Evolutionary conservation across 2,329 filamentous ascomycete species (phyloP).

Genomic region (Microascus cirrosus): DNA sequence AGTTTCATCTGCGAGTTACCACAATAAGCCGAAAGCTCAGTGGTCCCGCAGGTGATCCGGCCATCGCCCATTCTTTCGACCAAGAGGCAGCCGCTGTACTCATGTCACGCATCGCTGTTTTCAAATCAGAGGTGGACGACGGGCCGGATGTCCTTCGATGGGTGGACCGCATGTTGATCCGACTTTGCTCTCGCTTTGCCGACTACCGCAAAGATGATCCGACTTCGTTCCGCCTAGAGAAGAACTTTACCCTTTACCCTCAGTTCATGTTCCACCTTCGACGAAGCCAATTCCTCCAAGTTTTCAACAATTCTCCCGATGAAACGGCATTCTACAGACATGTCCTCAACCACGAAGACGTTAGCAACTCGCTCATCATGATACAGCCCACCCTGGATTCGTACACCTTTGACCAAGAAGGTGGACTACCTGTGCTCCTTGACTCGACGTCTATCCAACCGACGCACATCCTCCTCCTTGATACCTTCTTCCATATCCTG

Average conservation of each 20-base stretch:
- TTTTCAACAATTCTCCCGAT: slow-evolving; percentile 98
- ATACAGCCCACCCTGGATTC: slow-evolving; percentile 96
- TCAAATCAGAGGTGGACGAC: slow-evolving; percentile 97
- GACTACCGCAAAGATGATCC: slow-evolving; percentile 98
- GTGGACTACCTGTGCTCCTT: slow-evolving; percentile 82
- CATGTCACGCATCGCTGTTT: slow-evolving; percentile 98
- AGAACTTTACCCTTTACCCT: slow-evolving; percentile 97
- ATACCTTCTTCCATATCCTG: slow-evolving; percentile 98
- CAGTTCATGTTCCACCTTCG: slow-evolving; percentile 99
- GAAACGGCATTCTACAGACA: slow-evolving; percentile 99
- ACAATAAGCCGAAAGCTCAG: slow-evolving; percentile 87
- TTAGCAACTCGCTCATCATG: slow-evolving; percentile 95
- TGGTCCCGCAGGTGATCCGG: slow-evolving; percentile 86
- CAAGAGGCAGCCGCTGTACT: slow-evolving; percentile 95
- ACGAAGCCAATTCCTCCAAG: slow-evolving; percentile 92
- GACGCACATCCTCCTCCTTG: slow-evolving; percentile 83
- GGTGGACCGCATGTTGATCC: slow-evolving; percentile 97
- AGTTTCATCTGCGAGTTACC: slow-evolving; percentile 92
- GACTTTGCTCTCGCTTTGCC: slow-evolving; percentile 89
- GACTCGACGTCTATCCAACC: slow-evolving; percentile 95
- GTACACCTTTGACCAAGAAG: slow-evolving; percentile 94
- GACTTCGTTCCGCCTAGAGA: slow-evolving; percentile 90
- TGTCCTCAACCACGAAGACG: slow-evolving; percentile 93
- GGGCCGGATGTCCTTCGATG: slow-evolving; percentile 96
- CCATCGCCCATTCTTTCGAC: slow-evolving; percentile 93